Percentiles rank a stretch among this genome's conserved stretches.
Evolutionary conservation across 768 basidiomycete genomes (phyloP).

Genomic region (Atractiella rhizophila): DNA sequence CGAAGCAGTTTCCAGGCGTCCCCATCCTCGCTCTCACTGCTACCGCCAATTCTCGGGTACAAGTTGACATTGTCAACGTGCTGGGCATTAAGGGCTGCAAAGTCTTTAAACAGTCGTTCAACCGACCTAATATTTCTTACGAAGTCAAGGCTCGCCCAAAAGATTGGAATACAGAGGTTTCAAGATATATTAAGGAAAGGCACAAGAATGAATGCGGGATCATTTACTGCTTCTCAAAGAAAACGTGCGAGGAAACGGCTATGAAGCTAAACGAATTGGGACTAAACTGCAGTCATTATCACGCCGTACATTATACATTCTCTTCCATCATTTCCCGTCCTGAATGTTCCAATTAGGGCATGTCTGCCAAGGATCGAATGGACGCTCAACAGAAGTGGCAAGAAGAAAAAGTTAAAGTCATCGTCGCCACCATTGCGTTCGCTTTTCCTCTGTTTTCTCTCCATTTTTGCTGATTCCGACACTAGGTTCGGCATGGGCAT

Average conservation of each 20-base stretch:
- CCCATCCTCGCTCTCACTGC: constrained; percentile 95
- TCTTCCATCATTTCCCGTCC: too few relatives aligned
- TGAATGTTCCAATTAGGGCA: constrained; percentile 17
- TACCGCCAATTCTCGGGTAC: constrained; percentile 56
- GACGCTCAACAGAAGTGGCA: constrained; percentile 48
- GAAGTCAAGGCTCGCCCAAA: constrained; percentile 34
- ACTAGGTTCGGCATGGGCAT: constrained; percentile 88
- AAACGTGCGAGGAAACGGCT: constrained; percentile 58
- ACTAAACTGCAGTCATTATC: constrained; percentile 51
- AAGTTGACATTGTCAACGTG: constrained; percentile 48
- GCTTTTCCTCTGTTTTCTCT: constrained; percentile 10
- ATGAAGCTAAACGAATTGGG: constrained; percentile 31
- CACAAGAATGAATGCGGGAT: constrained; percentile 37
- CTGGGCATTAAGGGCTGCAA: constrained; percentile 37
- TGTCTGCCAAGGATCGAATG: constrained; percentile 38
- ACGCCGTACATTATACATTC: constrained; percentile 30
- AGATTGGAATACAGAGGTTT: constrained; percentile 34
- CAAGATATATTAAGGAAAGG: constrained; percentile 36
- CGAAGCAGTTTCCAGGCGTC: constrained; percentile 44
- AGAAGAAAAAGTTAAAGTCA: constrained; percentile 41
- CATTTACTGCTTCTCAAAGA: constrained; percentile 52
- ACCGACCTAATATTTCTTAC: constrained; percentile 75
- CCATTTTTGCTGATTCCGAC: background rate
- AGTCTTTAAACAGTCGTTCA: constrained; percentile 59
- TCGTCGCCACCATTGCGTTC: constrained; percentile 61